Conservation (phyloP, 1,284 basidiomycete species). For the Dichomitus squalens region DNA sequence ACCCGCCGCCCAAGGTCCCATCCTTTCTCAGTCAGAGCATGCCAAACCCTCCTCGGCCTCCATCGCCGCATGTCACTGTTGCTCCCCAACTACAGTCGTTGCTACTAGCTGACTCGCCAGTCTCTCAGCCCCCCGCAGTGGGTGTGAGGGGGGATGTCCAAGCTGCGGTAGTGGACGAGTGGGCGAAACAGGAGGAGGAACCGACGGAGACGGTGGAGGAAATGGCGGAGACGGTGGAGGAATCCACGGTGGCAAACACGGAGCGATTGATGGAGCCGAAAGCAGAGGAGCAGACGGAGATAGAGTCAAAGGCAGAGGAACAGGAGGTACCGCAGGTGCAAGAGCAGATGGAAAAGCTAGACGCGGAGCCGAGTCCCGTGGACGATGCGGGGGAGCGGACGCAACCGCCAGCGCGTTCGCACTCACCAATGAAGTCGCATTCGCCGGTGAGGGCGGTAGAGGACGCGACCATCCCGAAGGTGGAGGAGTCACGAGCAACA, state of each 20-base stretch:
- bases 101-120: background rate
- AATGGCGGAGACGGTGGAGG: background rate
- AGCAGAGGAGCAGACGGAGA: background rate
- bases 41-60: background rate
- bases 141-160: background rate
- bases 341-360: background rate
- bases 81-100: background rate
- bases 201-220: background rate
- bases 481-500: background rate
- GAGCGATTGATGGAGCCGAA: background rate
- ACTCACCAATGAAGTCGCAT: too few species aligned
- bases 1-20: background rate
- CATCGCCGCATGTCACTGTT: background rate
- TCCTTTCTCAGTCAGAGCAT: background rate
- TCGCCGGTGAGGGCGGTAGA: too few species aligned
- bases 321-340: background rate
- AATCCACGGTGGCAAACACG: too few species aligned
- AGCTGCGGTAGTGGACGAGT: background rate
- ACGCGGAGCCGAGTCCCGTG: too few species aligned
- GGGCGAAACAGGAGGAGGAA: background rate
- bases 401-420: too few species aligned
- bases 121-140: background rate
- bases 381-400: too few species aligned
- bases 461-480: too few species aligned
- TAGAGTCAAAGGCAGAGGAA: background rate